Conservation (phyloP, 225 moss, liverwort and hornwort species). For the Ulota crispa region DNA sequence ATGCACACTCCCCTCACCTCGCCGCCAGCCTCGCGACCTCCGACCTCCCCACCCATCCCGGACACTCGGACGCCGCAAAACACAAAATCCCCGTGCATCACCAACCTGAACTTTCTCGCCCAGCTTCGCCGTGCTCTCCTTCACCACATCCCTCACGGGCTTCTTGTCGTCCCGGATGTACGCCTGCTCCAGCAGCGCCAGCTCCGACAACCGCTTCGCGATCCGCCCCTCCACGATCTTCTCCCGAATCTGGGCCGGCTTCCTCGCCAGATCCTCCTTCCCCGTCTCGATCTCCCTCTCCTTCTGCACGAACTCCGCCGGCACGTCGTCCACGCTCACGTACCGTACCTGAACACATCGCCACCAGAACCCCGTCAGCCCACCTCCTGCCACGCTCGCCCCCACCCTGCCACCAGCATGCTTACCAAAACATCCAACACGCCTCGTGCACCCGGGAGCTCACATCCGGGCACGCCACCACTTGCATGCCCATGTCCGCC, state of each 20-base stretch:
- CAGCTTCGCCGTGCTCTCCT: constrained; percentile 65
- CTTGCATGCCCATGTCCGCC: constrained; percentile 79
- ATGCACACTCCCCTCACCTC: background rate
- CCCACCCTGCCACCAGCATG: too few species aligned
- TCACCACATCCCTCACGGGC: constrained; percentile 77
- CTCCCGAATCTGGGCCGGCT: constrained; percentile 72
- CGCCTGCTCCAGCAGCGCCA: constrained; percentile 81
- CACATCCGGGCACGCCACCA: constrained; percentile 53
- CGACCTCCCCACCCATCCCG: too few species aligned
- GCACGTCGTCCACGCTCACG: constrained; percentile 72
- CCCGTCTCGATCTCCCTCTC: constrained; percentile 75
- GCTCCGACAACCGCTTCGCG: constrained; percentile 69
- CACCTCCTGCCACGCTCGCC: background rate
- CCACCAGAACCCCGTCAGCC: background rate
- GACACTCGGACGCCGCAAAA: background rate
- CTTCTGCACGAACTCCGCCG: constrained; percentile 58
- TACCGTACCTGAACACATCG: constrained; percentile 43
- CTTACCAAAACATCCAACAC: background rate
- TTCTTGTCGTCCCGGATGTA: constrained; percentile 79
- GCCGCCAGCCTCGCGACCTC: background rate
- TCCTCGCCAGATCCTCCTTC: constrained; percentile 78
- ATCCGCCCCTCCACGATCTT: constrained; percentile 89
- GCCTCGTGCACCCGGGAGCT: background rate
- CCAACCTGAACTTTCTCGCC: constrained; percentile 86
- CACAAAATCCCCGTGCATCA: background rate